These are phyloP conservation scores for Fusarium secorum DNA, from an alignment of 2,329 filamentous ascomycete species.

Conservation along the genomic window DNA sequence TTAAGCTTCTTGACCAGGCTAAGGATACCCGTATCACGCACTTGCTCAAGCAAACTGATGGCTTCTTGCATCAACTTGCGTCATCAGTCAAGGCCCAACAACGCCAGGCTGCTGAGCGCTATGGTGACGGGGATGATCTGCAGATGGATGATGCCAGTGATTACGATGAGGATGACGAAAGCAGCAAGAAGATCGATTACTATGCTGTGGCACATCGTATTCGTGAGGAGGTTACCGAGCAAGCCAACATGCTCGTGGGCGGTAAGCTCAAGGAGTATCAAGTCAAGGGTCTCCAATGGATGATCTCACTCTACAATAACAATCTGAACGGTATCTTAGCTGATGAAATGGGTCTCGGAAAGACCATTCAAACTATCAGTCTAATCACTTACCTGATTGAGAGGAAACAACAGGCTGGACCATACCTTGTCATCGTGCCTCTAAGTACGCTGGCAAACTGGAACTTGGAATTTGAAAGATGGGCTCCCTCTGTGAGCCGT, in stretches of 20 bases:
- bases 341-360: conserved; percentile 99
- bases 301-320: conserved; percentile 99
- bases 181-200: conserved; percentile 90
- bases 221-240: conserved; percentile 87
- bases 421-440: conserved; percentile 95
- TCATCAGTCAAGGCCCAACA: conserved; percentile 95
- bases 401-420: conserved; percentile 88
- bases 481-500: conserved; percentile 85
- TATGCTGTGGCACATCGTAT: conserved; percentile 97
- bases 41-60: conserved; percentile 94
- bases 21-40: conserved; percentile 99
- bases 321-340: conserved; percentile 98
- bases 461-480: conserved; percentile 99
- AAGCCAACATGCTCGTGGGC: conserved; percentile 87
- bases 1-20: conserved; percentile 96
- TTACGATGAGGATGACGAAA: conserved; percentile 72
- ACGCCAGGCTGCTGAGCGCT: conserved; percentile 79
- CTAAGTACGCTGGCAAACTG: conserved; percentile 98
- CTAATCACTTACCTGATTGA: conserved; percentile 97
- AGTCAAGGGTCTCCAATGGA: conserved; percentile 98
- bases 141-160: conserved; percentile 71
- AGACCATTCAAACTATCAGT: conserved; percentile 99
- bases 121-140: conserved; percentile 68
- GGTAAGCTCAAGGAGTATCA: conserved; percentile 97
- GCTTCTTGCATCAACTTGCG: conserved; percentile 94